These are phyloP conservation scores for Microcyclospora pomicola DNA, from an alignment of 2,329 filamentous ascomycete genomes.

Conservation along the genomic window DNA sequence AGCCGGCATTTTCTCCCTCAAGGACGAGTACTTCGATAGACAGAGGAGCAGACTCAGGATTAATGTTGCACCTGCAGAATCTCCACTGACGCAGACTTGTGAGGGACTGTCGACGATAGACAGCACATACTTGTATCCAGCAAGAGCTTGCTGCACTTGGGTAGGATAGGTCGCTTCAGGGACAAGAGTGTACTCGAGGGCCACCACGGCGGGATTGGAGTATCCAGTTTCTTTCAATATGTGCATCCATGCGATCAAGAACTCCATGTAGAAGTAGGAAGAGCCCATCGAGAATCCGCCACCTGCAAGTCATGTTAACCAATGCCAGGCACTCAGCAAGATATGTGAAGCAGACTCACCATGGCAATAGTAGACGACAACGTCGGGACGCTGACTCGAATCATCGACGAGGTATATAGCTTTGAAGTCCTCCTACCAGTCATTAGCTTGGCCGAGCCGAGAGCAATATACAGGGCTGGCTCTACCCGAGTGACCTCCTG, in stretches of 20 bases:
- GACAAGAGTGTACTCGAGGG: conserved; percentile 67
- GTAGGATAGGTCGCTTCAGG: conserved; percentile 60
- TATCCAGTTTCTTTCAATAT: conserved; percentile 53
- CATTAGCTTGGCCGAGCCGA: not conserved
- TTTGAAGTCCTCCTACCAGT: conserved; percentile 16
- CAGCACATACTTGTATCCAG: conserved; percentile 58
- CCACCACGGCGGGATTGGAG: conserved; percentile 62
- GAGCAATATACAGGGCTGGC: conserved; percentile 3
- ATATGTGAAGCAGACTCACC: conserved; percentile 35
- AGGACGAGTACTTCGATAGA: conserved; percentile 37
- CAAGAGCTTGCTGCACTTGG: conserved; percentile 55
- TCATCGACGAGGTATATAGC: conserved; percentile 60
- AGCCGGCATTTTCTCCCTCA: conserved; percentile 36
- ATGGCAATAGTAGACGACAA: conserved; percentile 72
- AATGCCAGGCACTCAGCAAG: no score
- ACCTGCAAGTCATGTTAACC: conserved; percentile 29
- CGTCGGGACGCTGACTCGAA: conserved; percentile 48
- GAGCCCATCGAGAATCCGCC: conserved; percentile 79
- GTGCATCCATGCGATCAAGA: conserved; percentile 57
- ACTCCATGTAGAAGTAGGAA: conserved; percentile 72
- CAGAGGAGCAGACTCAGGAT: conserved; percentile 59
- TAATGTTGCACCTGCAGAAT: conserved; percentile 66
- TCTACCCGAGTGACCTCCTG: conserved; percentile 42
- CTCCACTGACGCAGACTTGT: conserved; percentile 57
- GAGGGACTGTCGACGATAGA: conserved; percentile 43